Evolutionary conservation across 805 yeast genomes (phyloP), one percentile per base, ranked within the genome.

Genomic region (Candida nanaspora): DNA sequence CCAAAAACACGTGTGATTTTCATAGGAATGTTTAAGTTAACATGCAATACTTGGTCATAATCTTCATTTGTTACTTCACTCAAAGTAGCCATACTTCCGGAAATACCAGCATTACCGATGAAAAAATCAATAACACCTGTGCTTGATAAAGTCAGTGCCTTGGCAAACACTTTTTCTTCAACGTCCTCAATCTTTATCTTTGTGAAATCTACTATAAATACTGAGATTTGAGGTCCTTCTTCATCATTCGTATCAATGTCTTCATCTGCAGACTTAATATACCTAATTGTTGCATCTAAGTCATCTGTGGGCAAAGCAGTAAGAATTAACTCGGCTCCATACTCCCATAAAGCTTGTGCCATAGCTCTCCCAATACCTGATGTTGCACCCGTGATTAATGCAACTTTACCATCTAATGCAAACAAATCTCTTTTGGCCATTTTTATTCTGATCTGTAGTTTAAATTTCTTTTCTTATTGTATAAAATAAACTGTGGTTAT

Each of bases 361-460:
- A 74, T 71, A 33, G 70, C 68, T 26, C 63, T 66, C 8, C 81
- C 81, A 46, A 75, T 75, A 5, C 81, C 81, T 19, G 72, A 66
- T 31, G 78, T 70, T 28, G 72, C 78, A 7, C 81, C 81, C 15
- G 79, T 68, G 30, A 72, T 57, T 8, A 68, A 42, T 5, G 68
- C 72, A 9, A 59, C 65, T 46, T 66, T 64, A 9, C 69, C 70
- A 37, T 58, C 48, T 9, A 65, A 52, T 2, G 70, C 63, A 41
- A 62, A 69, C 42, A 58, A 51, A 19, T 18, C 19, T 14, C 25
- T 29, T 23, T 18, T 38, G 6, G 10, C 28, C 30, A 19, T 16
- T 19, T 7, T 30, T 32, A 20, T 16, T 38, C 6, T 28, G n/a
- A n/a, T n/a, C n/a, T n/a, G n/a, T n/a, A n/a, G n/a, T n/a, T n/a